Evolutionary conservation across 371 early-diverging fungal species (phyloP).

Genomic region (Chytridium lagenaria): DNA sequence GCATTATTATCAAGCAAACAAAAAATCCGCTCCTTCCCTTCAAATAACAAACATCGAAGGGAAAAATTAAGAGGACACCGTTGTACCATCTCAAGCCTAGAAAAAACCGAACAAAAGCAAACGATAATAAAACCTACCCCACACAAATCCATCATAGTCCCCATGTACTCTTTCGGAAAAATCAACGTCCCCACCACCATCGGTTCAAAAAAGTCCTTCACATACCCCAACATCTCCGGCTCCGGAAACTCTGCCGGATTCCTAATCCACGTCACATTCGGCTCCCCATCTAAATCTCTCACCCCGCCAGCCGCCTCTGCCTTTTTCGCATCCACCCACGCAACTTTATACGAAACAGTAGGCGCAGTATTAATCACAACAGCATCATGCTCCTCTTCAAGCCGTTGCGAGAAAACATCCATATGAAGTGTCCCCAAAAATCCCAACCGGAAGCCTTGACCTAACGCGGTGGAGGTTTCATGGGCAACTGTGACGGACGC

Average conservation of each 20-base stretch:
- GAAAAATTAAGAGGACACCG: background rate
- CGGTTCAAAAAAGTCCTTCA: slow-evolving; percentile 83
- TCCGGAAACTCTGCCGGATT: slow-evolving; percentile 96
- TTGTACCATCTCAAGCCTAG: no score
- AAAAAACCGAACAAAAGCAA: background rate
- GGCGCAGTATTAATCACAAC: slow-evolving; percentile 92
- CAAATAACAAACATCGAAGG: background rate
- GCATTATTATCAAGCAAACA: no score
- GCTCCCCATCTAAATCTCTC: background rate
- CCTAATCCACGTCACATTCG: slow-evolving; percentile 58
- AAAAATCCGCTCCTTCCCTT: no score
- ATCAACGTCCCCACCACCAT: slow-evolving; percentile 92
- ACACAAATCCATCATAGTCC: slow-evolving; percentile 88
- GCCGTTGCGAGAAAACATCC: slow-evolving; percentile 95
- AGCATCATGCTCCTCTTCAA: slow-evolving; percentile 95
- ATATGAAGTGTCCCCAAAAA: slow-evolving; percentile 96
- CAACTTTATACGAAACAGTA: slow-evolving; percentile 80
- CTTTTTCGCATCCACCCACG: background rate
- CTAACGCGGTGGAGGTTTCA: slow-evolving; percentile 86
- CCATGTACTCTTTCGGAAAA: slow-evolving; percentile 91
- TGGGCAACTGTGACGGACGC: slow-evolving; percentile 87
- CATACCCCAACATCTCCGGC: slow-evolving; percentile 67
- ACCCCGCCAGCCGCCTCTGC: background rate
- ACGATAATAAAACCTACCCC: slow-evolving; percentile 60
- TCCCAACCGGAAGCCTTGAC: slow-evolving; percentile 97